Base-by-base conservation (phyloP, 768 basidiomycete genomes). In the Naganishia randhawae region DNA sequence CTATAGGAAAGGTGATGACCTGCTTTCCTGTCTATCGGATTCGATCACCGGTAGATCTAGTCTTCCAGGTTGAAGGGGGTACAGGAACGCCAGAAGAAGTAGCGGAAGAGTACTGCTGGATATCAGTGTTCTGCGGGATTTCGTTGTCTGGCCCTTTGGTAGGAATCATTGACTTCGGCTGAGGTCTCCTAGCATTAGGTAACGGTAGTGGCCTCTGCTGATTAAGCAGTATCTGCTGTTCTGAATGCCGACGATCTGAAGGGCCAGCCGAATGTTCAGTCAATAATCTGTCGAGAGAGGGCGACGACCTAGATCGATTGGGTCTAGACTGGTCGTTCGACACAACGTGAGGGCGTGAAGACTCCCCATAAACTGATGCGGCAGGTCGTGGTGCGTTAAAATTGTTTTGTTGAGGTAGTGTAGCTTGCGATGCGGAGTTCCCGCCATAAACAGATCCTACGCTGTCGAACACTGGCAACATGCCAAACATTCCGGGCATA, bases 281-380 rank as follows among this genome's bases (percentile, higher is more conserved):
- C 65, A 41, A 5, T 10, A 52, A 14, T 14, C 19, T 33, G 27
- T 51, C 39, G 7, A 66, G 33, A 17, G 50, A 51, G 0, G 61
- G 62, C 39, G 62, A 25, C 33, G 68, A 63, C 29, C 62, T 37
- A 35, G 62, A 64, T 17, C 68, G 48, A 22, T 41, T 61, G 7
- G 57, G 57, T 29, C 57, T 35, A 27, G 57, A 25, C n/a, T 63
- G 68, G 22, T 39, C 29, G n/a, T n/a, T 48, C 22, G 41, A n/a
- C 41, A 41, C 6, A 3, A 53, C 22, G 22, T 50, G 68, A n/a
- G 62, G 50, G 3, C 68, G 62, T 22, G 52, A 69, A 1, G 68
- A 63, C 35, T 69, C 68, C n/a, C 68, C 68, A 31, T 63, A 69
- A 9, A 55, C 68, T 51, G 45, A 42, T 31, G 51, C 50, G n/a